Percentiles rank a stretch among this genome's conserved stretches.
These are phyloP conservation scores for Xanthoceras sorbifolium DNA, from an alignment of 345 rosid species.

Conservation along the genomic window DNA sequence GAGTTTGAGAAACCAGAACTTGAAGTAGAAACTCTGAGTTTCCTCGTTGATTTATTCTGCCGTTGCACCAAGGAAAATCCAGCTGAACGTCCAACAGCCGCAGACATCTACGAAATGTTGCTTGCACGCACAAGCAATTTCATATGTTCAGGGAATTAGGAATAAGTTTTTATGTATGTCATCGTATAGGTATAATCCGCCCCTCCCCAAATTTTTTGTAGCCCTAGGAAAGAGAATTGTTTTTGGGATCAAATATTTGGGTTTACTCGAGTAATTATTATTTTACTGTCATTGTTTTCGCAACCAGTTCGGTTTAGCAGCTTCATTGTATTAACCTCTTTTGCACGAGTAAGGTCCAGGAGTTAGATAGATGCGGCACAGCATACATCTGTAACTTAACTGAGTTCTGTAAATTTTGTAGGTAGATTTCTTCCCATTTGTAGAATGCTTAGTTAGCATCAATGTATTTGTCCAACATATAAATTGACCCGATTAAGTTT, in stretches of 20 bases:
- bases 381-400: conserved; percentile 7
- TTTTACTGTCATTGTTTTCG: background rate
- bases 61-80: conserved; percentile 77
- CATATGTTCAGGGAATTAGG: conserved; percentile 22
- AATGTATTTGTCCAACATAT: background rate
- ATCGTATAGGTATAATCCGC: conserved; percentile 8
- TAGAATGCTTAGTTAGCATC: background rate
- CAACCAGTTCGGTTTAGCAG: conserved; percentile 16
- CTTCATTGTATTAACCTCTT: background rate
- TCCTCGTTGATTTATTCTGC: conserved; percentile 65
- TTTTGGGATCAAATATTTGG: conserved; percentile 25
- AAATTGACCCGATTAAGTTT: background rate
- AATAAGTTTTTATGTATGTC: conserved; percentile 12
- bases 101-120: conserved; percentile 54
- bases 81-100: conserved; percentile 61
- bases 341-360: background rate
- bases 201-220: conserved; percentile 29
- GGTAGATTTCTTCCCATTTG: background rate
- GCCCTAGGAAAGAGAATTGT: conserved; percentile 22
- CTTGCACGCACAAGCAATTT: conserved; percentile 31
- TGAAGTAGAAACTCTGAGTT: conserved; percentile 53
- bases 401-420: conserved; percentile 24
- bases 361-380: background rate
- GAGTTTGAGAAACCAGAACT: conserved; percentile 40
- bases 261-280: background rate